Evolutionary conservation across 2,329 filamentous ascomycete species (phyloP), one percentile per base, ranked within the genome.

Genomic region (Phaeoacremonium minimum): DNA sequence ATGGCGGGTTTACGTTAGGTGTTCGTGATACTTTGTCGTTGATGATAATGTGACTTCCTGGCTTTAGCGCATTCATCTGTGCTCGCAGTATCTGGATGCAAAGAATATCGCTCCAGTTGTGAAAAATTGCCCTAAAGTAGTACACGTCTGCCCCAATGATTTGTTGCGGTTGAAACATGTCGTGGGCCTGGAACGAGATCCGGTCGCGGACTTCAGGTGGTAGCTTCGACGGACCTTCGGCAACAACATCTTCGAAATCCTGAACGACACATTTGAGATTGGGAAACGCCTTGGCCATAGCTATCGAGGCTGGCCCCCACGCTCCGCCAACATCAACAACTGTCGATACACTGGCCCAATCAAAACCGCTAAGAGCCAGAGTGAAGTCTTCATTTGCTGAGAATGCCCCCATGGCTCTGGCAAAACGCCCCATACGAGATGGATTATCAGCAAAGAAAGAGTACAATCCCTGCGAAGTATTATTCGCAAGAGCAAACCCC

Each of bases 51-150:
- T n/a, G n/a, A n/a, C n/a, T n/a, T n/a, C n/a, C n/a, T n/a, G n/a
- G n/a, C n/a, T n/a, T n/a, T n/a, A n/a, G n/a, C n/a, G n/a, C n/a
- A n/a, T n/a, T n/a, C n/a, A n/a, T n/a, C n/a, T n/a, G n/a, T n/a
- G n/a, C n/a, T n/a, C n/a, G n/a, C 7, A 53, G 42, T 13, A 63
- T 61, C 18, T 44, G 44, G 13, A 50, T 35, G 2, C 46, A 45
- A 28, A 60, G 48, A 7, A 51, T 50, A 28, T 69, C 63, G 0
- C 63, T 52, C 64, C 64, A 69, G 48, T 69, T 64, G 40, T 71
- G 66, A 13, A 71, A 47, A 22, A 70, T 65, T 42, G 56, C 52
- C 15, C 64, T 60, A 35, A 67, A 51, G 18, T 68, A 45, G 44
- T 67, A 70, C 17, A 63, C 51, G 20, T 59, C 58, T 3, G 57